A percentile compares a stretch with the other conserved stretches of the same genome.
phyloP scores from a whole-genome alignment of 2,329 filamentous ascomycete genomes.

The Pseudogymnoascus pannorum region DNA sequence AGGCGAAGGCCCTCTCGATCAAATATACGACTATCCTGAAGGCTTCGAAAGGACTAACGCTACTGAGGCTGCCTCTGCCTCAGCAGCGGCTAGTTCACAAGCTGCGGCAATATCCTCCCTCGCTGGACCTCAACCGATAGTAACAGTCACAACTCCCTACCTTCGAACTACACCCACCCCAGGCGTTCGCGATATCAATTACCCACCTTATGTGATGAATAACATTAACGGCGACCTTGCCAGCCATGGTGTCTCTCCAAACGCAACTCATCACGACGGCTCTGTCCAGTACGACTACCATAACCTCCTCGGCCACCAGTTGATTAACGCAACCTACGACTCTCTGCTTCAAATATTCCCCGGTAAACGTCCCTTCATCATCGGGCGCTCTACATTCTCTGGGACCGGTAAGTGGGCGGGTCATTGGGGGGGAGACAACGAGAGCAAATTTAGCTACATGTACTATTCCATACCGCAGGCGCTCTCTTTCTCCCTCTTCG shows the following conservation, averaged over 20 bases:
- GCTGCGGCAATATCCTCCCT: constrained; percentile 29
- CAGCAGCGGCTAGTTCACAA: constrained; percentile 46
- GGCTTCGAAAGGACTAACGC: constrained; percentile 61
- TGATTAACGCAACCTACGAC: constrained; percentile 66
- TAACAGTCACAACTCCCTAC: constrained; percentile 39
- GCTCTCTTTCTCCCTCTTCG: constrained; percentile 65
- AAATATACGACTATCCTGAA: constrained; percentile 61
- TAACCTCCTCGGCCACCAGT: constrained; percentile 69
- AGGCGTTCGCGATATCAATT: constrained; percentile 59
- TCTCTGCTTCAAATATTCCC: constrained; percentile 33
- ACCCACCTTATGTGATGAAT: constrained; percentile 71
- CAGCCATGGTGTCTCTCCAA: constrained; percentile 65
- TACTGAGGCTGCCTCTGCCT: constrained; percentile 57
- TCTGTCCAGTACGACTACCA: constrained; percentile 74
- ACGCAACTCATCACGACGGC: constrained; percentile 69
- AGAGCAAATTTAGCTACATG: constrained; percentile 60
- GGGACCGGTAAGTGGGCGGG: constrained; percentile 69
- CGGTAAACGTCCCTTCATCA: constrained; percentile 71
- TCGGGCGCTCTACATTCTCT: constrained; percentile 74
- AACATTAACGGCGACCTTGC: constrained; percentile 66
- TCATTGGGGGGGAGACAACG: constrained; percentile 77
- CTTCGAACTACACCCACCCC: constrained; percentile 54
- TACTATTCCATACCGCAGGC: constrained; percentile 72
- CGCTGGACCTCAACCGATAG: constrained; percentile 25
- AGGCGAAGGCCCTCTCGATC: constrained; percentile 54